Evolutionary conservation across 2,329 filamentous ascomycete genomes (phyloP), one percentile per base, ranked within the genome.

Genomic region (Pseudocercospora eumusae): DNA sequence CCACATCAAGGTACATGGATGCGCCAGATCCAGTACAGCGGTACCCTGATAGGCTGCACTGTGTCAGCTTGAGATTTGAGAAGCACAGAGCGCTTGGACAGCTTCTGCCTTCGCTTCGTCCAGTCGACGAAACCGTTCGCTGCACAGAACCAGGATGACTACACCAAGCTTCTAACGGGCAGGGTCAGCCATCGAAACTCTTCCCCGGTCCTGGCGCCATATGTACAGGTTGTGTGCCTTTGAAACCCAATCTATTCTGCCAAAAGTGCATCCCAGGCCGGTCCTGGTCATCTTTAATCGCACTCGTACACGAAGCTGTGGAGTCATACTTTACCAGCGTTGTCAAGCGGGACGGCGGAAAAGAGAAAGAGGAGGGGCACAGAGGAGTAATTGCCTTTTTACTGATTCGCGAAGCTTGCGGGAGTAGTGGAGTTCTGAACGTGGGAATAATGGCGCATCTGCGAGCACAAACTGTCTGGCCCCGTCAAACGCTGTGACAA

Each of bases 191-290:
- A 36, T 25, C 42, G 23, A 47, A 47, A 33, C 58, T 54, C 8
- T 28, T 27, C 18, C 52, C 52, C 5, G 52, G 52, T 20, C 28
- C 52, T 54, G 52, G 52, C 52, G 52, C 52, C 21, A n/a, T n/a
- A n/a, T n/a, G 36, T 36, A 54, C 56, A 53, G 33, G 36, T 59
- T 33, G 44, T 56, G 56, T 45, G 55, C 52, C 40, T 54, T 50
- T 47, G 57, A 63, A 63, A 63, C 61, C 52, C 61, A 63, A 63
- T 63, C 61, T 63, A 57, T 57, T 40, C 55, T 44, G 25, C 28
- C 15, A 23, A 21, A 45, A 47, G 28, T 10, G 27, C 11, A n/a
- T 31, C 27, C 28, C 42, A 50, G 53, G 44, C 25, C 15, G 21
- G 47, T n/a, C 47, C 47, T 28, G 7, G 47, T 52, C 47, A 18